Base-by-base conservation (phyloP, 2,329 filamentous ascomycete genomes). In the Ophiosphaerella narmari region DNA sequence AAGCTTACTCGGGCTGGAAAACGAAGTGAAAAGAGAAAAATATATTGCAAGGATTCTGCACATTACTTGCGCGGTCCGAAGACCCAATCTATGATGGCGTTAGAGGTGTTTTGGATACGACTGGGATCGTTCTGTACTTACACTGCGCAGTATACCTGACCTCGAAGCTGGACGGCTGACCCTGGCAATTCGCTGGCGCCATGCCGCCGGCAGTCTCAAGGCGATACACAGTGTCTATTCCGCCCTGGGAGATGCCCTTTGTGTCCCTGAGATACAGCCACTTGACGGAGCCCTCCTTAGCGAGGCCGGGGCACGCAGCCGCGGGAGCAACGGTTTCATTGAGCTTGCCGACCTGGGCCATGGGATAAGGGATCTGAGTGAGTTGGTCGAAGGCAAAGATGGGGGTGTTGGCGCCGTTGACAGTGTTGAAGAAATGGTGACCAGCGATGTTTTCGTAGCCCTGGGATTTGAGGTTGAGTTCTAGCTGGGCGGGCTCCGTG, bases 361-460 rank as follows among this genome's bases (percentile, higher is more conserved):
- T 50, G 75, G 75, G 57, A 79, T 68, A 54, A 12, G 71, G 64
- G 77, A 68, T 59, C 75, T 70, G 26, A 71, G 49, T 64, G 32
- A 66, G 62, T 34, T 71, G 67, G 43, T 72, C 66, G 33, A 89
- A 75, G 50, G 82, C 77, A 67, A 90, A 90, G 11, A 78, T 83
- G 1, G 88, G 87, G 0, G 54, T 79, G 73, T 38, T 64, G 39
- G 41, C 49, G 23, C 40, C 48, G 16, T 40, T 35, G 21, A 60
- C 49, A 55, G 39, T 55, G 53, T 70, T 81, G 77, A 90, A 90
- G 80, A 78, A 88, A 78, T 91, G 88, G 61, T 84, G 79, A 26
- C 87, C 88, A 12, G 86, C 66, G 60, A 80, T 78, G 5, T 62
- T 46, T 45, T 65, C 52, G 54, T 65, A 73, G 43, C 70, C 68